Evolutionary conservation across 192 early-diverging fungal genomes (phyloP), one percentile per base, ranked within the genome.

Genomic region (Phlyctochytrium bullatum): DNA sequence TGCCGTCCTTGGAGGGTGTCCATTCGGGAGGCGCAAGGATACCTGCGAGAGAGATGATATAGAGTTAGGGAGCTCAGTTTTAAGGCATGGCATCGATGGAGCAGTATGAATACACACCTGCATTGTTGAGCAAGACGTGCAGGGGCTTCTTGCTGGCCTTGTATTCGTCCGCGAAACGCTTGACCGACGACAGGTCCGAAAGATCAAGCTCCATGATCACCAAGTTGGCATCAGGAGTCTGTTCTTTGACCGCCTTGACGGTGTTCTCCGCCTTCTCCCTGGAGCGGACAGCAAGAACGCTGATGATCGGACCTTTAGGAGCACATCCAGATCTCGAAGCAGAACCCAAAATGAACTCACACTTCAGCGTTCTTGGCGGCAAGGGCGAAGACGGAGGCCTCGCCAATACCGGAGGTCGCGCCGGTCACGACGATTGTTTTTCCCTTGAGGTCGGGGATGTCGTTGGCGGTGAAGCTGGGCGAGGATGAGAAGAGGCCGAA

Each of bases 11-110:
- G 25, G 71, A 61, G 0, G 61, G 29, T 29, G 25, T 16, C n/a
- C 66, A 67, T 29, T 60, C 52, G 1, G 86, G 83, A 2, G 74
- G 64, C 35, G 75, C 73, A 86, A 88, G 87, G 12, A 88, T 74
- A 10, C 83, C 85, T 73, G 28, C 31, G 14, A 67, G 0, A 16
- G 16, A 27, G 30, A 30, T 30, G 51, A 58, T 10, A 24, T 29
- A 32, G 50, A 53, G 40, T 27, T 2, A 16, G 34, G 33, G 1
- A 63, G 23, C 34, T 25, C 28, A 20, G 25, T 16, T 6, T 61
- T 27, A 33, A 6, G n/a, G 3, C 14, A 16, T 31, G 10, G 6
- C 59, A 10, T 3, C 59, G 34, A 25, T 6, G 6, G 17, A 3
- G 23, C 50, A 65, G 10, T 2, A 30, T 30, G 14, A 17, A 2